Evolutionary conservation across 306 rosid species (phyloP).

Genomic region (Acacia crassicarpa): DNA sequence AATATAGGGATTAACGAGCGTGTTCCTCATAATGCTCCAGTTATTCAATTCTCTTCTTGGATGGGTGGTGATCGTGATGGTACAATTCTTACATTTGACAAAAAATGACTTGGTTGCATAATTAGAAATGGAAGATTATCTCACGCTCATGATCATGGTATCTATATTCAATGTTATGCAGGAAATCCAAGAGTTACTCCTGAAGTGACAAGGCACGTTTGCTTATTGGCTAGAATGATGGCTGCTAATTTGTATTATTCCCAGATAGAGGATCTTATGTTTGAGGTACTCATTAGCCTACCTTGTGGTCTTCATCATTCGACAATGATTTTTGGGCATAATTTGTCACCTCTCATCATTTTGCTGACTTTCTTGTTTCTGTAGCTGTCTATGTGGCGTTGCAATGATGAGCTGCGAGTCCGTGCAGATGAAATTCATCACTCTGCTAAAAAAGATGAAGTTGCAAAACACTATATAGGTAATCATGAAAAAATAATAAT

Average conservation of each 20-base stretch:
- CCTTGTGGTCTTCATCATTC: slow-evolving; percentile 21
- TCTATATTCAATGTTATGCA: slow-evolving; percentile 42
- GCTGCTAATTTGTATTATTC: slow-evolving; percentile 96
- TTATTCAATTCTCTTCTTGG: slow-evolving; percentile 98
- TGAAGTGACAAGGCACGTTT: slow-evolving; percentile 97
- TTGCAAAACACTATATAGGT: slow-evolving; percentile 98
- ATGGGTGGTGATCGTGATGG: slow-evolving; percentile 99
- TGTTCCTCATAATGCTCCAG: slow-evolving; percentile 93
- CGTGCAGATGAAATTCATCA: slow-evolving; percentile 73
- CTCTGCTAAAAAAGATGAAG: slow-evolving; percentile 78
- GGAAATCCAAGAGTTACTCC: slow-evolving; percentile 99
- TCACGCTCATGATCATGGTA: background rate
- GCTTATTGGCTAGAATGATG: slow-evolving; percentile 99
- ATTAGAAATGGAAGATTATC: background rate
- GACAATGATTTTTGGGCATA: slow-evolving; percentile 9
- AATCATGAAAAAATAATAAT: slow-evolving; percentile 12
- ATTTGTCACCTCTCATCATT: slow-evolving; percentile 12
- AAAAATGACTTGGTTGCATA: background rate
- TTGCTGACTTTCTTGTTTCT: slow-evolving; percentile 29
- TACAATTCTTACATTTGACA: slow-evolving; percentile 25
- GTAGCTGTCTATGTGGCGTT: slow-evolving; percentile 99
- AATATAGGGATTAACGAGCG: slow-evolving; percentile 90
- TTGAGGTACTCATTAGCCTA: slow-evolving; percentile 63
- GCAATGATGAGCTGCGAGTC: slow-evolving; percentile 89
- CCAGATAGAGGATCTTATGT: slow-evolving; percentile 97